These are phyloP conservation scores for Daldinia concentrica DNA, from an alignment of 495 filamentous ascomycete species.

Conservation along the genomic window DNA sequence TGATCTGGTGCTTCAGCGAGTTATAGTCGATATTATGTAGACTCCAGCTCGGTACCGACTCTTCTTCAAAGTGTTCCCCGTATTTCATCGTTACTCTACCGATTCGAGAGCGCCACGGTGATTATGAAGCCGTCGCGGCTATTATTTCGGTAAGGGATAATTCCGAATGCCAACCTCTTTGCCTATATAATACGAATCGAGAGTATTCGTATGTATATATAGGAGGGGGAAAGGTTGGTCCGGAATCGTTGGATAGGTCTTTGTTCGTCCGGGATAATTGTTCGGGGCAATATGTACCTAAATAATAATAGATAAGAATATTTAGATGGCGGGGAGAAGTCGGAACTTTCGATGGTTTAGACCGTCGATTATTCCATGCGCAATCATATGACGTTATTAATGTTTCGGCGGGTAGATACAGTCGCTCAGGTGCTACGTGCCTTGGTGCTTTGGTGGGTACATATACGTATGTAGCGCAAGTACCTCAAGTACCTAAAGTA, in stretches of 20 bases:
- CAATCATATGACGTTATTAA: conserved; percentile 34
- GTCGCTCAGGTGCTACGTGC: conserved; percentile 11
- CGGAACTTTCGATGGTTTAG: conserved; percentile 24
- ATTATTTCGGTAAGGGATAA: not conserved
- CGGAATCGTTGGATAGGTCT: not conserved
- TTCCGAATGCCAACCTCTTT: conserved; percentile 7
- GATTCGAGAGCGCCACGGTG: conserved; percentile 19
- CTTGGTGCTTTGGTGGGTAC: not conserved
- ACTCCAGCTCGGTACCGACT: conserved; percentile 65
- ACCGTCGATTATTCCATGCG: conserved; percentile 20
- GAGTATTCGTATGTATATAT: conserved; percentile 2
- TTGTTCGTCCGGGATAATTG: not conserved
- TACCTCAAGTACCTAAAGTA: too few relatives aligned
- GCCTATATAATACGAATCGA: conserved; percentile 19
- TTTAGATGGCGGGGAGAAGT: conserved; percentile 1
- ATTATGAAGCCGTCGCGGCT: conserved; percentile 19
- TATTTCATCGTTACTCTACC: conserved; percentile 67
- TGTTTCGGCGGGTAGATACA: conserved; percentile 11
- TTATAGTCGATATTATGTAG: conserved; percentile 79
- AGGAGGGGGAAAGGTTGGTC: conserved; percentile 8
- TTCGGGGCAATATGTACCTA: not conserved
- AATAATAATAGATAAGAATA: conserved; percentile 15
- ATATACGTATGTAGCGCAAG: not conserved
- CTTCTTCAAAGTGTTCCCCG: conserved; percentile 68
- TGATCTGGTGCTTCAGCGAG: conserved; percentile 77